Percentiles rank a stretch among this genome's conserved stretches.
Evolutionary conservation across 1,139 yeast species (phyloP).

Genomic region (Hanseniaspora uvarum): DNA sequence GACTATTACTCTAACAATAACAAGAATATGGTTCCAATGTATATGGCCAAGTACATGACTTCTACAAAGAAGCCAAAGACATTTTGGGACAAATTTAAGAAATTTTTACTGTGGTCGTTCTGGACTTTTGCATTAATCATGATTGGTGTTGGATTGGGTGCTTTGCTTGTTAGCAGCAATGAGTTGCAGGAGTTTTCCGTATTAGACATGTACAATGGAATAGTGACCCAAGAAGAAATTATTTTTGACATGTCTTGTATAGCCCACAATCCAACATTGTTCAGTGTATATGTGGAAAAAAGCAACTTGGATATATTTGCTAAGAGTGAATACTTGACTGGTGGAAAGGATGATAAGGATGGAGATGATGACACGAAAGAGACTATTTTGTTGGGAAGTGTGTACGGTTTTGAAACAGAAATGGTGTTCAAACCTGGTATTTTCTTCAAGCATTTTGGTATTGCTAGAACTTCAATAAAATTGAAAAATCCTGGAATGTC

Average conservation of each 20-base stretch:
- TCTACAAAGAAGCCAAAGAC: conserved; percentile 29
- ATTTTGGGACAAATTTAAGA: conserved; percentile 33
- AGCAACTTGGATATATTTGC: conserved; percentile 84
- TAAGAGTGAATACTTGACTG: conserved; percentile 45
- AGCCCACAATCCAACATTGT: conserved; percentile 81
- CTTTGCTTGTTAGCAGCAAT: conserved; percentile 75
- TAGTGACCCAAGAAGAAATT: conserved; percentile 76
- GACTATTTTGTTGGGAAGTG: conserved; percentile 69
- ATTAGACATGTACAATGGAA: conserved; percentile 51
- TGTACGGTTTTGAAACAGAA: conserved; percentile 58
- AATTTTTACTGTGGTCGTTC: conserved; percentile 47
- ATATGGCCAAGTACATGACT: conserved; percentile 15
- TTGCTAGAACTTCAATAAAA: conserved; percentile 59
- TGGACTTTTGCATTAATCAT: conserved; percentile 47
- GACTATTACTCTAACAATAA: conserved; percentile 18
- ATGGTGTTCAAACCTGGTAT: conserved; percentile 69
- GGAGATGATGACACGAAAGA: conserved; percentile 31
- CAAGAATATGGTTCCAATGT: conserved; percentile 12
- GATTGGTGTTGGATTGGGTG: conserved; percentile 72
- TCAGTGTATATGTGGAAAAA: conserved; percentile 52
- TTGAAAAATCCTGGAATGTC: conserved; percentile 60
- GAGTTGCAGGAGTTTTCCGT: conserved; percentile 63
- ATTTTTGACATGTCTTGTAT: conserved; percentile 67
- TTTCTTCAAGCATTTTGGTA: conserved; percentile 47
- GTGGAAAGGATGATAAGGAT: conserved; percentile 20